Evolutionary conservation across 768 basidiomycete species (phyloP), one percentile per base, ranked within the genome.

Genomic region (Serendipita sp.): DNA sequence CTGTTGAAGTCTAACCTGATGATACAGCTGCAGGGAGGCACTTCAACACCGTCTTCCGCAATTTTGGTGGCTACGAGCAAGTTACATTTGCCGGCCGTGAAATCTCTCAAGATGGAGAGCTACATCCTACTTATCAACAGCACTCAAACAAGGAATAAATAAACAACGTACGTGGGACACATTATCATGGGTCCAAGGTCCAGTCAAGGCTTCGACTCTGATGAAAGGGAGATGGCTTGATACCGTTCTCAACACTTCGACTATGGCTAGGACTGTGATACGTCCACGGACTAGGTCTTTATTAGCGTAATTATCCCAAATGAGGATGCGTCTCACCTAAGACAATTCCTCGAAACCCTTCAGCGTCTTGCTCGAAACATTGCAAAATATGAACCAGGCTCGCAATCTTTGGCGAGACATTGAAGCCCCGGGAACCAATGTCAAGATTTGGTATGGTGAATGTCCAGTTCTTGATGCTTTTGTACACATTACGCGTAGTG

Each of bases 361-460:
- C 77, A 3, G 80, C 81, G 51, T 79, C 76, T 14, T 75, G 72
- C 63, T 76, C 74, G 68, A 79, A 84, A 1, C 79, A 75, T 62
- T 77, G 77, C 43, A 90, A 74, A 45, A 82, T 72, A 51, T 87
- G 78, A 2, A 84, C 73, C 26, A 90, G 69, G 66, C 75, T 79
- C 43, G 78, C 67, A 64, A 89, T 82, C 64, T 90, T 89, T 1
- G 80, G 81, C 0, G 83, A 81, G 17, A 86, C 79, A 67, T 90
- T 90, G 68, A 81, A 83, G 3, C 81, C 76, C 61, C 72, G 72
- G 3, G 84, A 85, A 26, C 74, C 75, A 0, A 77, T 67, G 66
- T 84, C 79, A 5, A 81, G 70, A 63, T 84, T 84, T 13, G 86
- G 85, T 76, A 83, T 80, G 3, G 78, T 74, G 68, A 82, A 86